phyloP scores from a whole-genome alignment of 164 flowering plant species.

The Macadamia tetraphylla region DNA sequence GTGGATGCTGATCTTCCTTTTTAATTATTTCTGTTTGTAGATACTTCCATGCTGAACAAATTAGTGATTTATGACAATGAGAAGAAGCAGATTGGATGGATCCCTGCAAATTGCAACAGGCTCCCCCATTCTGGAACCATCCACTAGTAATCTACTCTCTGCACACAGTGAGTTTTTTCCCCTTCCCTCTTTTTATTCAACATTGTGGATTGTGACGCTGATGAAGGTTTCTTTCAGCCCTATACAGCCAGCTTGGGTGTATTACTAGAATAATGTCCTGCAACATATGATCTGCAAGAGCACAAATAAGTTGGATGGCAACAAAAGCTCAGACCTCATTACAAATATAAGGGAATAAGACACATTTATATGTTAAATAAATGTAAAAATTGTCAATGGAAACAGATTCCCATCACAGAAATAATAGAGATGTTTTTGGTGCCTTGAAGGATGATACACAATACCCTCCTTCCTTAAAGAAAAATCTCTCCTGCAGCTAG shows the following conservation, averaged over 20 bases:
- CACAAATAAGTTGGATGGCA: not conserved
- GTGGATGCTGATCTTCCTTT: not conserved
- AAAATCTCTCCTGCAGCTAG: too few relatives aligned
- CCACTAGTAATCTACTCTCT: slow-evolving; percentile 21
- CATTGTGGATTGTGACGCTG: slow-evolving; percentile 39
- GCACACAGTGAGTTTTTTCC: slow-evolving; percentile 25
- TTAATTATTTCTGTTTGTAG: slow-evolving; percentile 27
- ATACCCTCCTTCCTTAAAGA: too few relatives aligned
- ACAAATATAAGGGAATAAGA: too few relatives aligned
- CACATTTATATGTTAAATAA: too few relatives aligned
- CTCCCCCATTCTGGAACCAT: slow-evolving; percentile 61
- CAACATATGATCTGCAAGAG: not conserved
- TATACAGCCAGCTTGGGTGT: slow-evolving; percentile 23
- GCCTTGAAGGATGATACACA: too few relatives aligned
- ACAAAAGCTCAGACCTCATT: too few relatives aligned
- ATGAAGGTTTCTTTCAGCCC: slow-evolving; percentile 25
- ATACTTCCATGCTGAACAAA: slow-evolving; percentile 56
- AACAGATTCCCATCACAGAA: too few relatives aligned
- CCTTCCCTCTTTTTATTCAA: slow-evolving; percentile 11
- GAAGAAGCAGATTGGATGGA: slow-evolving; percentile 74
- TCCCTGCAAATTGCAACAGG: slow-evolving; percentile 51
- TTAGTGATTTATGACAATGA: slow-evolving; percentile 80
- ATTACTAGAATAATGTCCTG: slow-evolving; percentile 15
- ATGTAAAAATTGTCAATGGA: too few relatives aligned
- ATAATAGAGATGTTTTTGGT: too few relatives aligned